Conservation (phyloP, 768 basidiomycete species). For the Suillus spraguei region DNA sequence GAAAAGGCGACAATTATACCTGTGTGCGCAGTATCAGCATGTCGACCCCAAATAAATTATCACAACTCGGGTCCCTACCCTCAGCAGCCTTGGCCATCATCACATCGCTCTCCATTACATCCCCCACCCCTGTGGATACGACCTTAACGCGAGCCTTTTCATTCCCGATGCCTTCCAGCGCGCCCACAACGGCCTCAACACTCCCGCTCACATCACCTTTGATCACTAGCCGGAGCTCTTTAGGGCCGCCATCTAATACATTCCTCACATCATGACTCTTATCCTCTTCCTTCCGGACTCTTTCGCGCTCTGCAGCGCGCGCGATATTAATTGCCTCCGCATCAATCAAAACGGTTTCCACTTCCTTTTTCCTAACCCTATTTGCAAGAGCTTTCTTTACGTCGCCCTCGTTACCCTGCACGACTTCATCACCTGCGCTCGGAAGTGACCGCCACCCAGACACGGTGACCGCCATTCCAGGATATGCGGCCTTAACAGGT, state of each 20-base stretch:
- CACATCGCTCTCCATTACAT: slow-evolving; percentile 89
- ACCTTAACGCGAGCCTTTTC: slow-evolving; percentile 78
- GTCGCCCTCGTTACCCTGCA: slow-evolving; percentile 79
- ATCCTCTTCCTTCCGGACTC: slow-evolving; percentile 23
- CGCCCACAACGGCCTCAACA: slow-evolving; percentile 89
- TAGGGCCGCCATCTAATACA: slow-evolving; percentile 40
- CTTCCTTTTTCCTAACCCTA: slow-evolving; percentile 67
- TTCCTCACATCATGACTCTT: slow-evolving; percentile 29
- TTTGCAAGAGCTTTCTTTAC: slow-evolving; percentile 87
- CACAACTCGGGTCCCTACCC: slow-evolving; percentile 49
- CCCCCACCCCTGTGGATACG: slow-evolving; percentile 82
- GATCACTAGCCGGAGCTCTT: slow-evolving; percentile 78
- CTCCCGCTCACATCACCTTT: slow-evolving; percentile 99
- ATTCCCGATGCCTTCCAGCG: slow-evolving; percentile 91
- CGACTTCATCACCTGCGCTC: slow-evolving; percentile 86
- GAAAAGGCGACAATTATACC: slow-evolving; percentile 89
- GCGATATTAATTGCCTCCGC: slow-evolving; percentile 85
- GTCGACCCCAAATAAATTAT: neutral
- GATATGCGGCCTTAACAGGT: slow-evolving; percentile 63
- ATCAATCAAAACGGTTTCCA: slow-evolving; percentile 67
- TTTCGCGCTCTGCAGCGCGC: slow-evolving; percentile 46
- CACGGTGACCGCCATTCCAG: slow-evolving; percentile 88
- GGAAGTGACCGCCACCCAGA: slow-evolving; percentile 97
- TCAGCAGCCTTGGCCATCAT: slow-evolving; percentile 82
- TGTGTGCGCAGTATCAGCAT: slow-evolving; percentile 32